phyloP scores from a whole-genome alignment of 306 rosid species.

The Gastrolobium bilobum region DNA sequence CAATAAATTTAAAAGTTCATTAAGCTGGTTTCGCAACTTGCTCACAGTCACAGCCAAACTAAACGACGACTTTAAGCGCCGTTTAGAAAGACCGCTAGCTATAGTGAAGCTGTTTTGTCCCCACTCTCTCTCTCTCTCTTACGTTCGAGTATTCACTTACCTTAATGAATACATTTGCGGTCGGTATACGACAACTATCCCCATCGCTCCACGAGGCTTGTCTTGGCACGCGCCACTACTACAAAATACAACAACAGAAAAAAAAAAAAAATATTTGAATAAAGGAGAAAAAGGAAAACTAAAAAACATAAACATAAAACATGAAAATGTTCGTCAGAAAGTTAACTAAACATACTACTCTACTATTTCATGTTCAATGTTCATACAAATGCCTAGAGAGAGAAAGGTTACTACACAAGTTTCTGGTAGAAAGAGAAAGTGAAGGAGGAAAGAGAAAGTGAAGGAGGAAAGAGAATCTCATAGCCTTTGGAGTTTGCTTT shows the following conservation, averaged over 20 bases:
- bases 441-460: neutral
- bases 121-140: neutral
- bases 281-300: too few species aligned
- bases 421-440: constrained; percentile 48
- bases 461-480: neutral
- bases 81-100: neutral
- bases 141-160: neutral
- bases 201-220: constrained; percentile 3
- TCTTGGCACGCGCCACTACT: too few species aligned
- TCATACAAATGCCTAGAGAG: neutral
- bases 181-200: constrained; percentile 24
- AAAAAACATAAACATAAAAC: neutral
- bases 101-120: neutral
- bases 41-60: neutral
- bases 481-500: constrained; percentile 39
- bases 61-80: constrained; percentile 1
- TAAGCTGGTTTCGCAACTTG: neutral
- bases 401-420: constrained; percentile 14
- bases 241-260: too few species aligned
- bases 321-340: neutral
- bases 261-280: too few species aligned
- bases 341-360: neutral
- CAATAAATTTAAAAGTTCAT: too few species aligned
- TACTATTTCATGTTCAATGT: too few species aligned
- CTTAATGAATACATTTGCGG: constrained; percentile 15